A percentile compares a stretch with the other conserved stretches of the same genome.
Evolutionary conservation across 768 basidiomycete genomes (phyloP).

Genomic region (Auricularia auricula-judae): DNA sequence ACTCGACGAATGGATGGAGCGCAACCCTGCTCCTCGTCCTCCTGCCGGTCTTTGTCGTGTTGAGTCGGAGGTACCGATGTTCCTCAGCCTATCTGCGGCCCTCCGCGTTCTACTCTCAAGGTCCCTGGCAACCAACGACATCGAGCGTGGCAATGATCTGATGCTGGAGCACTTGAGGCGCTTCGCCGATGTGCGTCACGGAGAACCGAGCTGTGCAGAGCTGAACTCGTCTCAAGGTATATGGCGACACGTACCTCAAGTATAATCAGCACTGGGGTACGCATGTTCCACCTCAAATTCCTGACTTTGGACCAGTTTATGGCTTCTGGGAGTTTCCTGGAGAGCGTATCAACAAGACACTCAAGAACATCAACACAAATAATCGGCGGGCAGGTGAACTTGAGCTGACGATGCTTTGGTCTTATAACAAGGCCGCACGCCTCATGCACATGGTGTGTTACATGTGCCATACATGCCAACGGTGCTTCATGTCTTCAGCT

Average conservation of each 20-base stretch:
- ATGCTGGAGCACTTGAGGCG: constrained; percentile 14
- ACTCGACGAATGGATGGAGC: background rate
- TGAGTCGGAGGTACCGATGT: background rate
- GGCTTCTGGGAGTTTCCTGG: constrained; percentile 29
- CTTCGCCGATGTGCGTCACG: constrained; percentile 5
- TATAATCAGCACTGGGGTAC: constrained; percentile 29
- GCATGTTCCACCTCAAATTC: constrained; percentile 17
- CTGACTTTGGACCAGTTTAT: constrained; percentile 25
- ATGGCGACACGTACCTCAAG: constrained; percentile 18
- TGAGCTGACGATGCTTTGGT: constrained; percentile 21
- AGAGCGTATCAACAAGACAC: constrained; percentile 22
- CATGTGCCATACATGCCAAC: too few relatives aligned
- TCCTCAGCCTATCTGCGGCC: constrained; percentile 13
- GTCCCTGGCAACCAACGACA: constrained; percentile 4
- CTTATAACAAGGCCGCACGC: constrained; percentile 9
- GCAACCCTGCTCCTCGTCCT: background rate
- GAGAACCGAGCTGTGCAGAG: background rate
- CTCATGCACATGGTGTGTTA: background rate
- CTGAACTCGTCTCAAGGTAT: constrained; percentile 15
- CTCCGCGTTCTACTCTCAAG: constrained; percentile 9
- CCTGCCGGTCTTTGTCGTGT: background rate
- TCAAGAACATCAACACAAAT: constrained; percentile 24
- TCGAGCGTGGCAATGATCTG: constrained; percentile 10
- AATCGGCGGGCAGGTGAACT: constrained; percentile 22
- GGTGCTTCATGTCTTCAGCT: background rate